These are phyloP conservation scores for Clarkia xantiana DNA, from an alignment of 345 rosid genomes.

Conservation along the genomic window DNA sequence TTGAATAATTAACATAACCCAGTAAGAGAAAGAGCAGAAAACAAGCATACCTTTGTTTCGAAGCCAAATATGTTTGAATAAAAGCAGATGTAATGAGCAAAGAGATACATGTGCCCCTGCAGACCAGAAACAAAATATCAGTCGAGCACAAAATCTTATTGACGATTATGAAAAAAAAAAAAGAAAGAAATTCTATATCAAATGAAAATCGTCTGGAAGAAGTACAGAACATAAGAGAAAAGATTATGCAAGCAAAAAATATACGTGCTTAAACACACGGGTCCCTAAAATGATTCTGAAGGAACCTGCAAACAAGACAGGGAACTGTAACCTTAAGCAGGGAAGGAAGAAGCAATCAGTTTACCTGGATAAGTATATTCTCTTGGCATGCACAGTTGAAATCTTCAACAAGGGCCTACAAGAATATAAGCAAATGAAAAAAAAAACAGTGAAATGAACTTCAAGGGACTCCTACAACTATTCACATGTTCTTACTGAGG, in stretches of 20 bases:
- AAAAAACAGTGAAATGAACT: too few species aligned
- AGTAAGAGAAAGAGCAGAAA: background rate
- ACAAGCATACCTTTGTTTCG: constrained; percentile 77
- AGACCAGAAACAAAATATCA: constrained; percentile 8
- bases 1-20: too few species aligned
- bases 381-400: constrained; percentile 96
- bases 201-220: too few species aligned
- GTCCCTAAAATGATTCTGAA: background rate
- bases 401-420: constrained; percentile 73
- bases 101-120: constrained; percentile 98
- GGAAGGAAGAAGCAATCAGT: background rate
- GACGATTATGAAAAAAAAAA: too few species aligned
- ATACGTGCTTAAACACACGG: too few species aligned
- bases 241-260: too few species aligned
- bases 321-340: background rate
- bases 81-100: constrained; percentile 65
- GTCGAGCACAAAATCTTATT: too few species aligned
- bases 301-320: background rate
- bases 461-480: too few species aligned
- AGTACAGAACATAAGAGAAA: too few species aligned
- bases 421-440: constrained; percentile 4
- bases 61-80: constrained; percentile 97
- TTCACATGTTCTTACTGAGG: too few species aligned
- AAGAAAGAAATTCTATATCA: too few species aligned
- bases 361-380: constrained; percentile 86